These are phyloP conservation scores for Metschnikowia lachancei DNA, from an alignment of 805 yeast species.

Conservation along the genomic window DNA sequence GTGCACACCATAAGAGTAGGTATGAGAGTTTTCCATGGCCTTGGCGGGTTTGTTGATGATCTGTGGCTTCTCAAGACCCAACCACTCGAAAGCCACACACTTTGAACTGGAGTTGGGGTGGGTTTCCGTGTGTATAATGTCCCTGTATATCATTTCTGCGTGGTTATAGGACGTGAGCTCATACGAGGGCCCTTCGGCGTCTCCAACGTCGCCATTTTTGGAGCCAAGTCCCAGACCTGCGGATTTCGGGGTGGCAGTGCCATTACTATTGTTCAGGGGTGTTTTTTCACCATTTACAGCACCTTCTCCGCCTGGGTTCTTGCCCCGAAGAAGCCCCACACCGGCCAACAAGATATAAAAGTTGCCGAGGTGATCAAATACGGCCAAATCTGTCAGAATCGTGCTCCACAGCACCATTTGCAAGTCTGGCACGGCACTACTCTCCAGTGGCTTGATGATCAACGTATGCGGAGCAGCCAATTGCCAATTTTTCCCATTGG, in stretches of 20 bases:
- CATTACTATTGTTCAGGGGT: neutral
- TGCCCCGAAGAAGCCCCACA: slow-evolving; percentile 31
- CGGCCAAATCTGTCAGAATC: slow-evolving; percentile 76
- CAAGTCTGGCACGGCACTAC: slow-evolving; percentile 31
- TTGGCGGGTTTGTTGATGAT: slow-evolving; percentile 59
- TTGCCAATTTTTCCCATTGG: slow-evolving; percentile 78
- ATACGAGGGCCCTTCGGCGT: slow-evolving; percentile 37
- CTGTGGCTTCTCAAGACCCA: slow-evolving; percentile 66
- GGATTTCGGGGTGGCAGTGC: neutral
- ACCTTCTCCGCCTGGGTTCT: neutral
- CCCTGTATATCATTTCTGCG: slow-evolving; percentile 49
- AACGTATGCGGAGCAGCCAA: slow-evolving; percentile 55
- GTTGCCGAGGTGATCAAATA: slow-evolving; percentile 70
- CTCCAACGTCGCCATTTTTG: neutral
- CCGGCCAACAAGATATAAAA: slow-evolving; percentile 43
- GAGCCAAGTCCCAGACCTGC: neutral
- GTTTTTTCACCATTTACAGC: neutral
- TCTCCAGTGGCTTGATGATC: slow-evolving; percentile 28
- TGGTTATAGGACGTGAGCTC: slow-evolving; percentile 45
- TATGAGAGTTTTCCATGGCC: slow-evolving; percentile 22
- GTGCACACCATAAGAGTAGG: slow-evolving; percentile 53
- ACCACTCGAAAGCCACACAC: slow-evolving; percentile 62
- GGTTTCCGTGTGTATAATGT: slow-evolving; percentile 23
- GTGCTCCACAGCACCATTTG: slow-evolving; percentile 68
- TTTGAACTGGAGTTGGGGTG: neutral